Percentiles rank a stretch among this genome's conserved stretches.
phyloP scores from a whole-genome alignment of 768 basidiomycete species.

The Dendrothele bispora region DNA sequence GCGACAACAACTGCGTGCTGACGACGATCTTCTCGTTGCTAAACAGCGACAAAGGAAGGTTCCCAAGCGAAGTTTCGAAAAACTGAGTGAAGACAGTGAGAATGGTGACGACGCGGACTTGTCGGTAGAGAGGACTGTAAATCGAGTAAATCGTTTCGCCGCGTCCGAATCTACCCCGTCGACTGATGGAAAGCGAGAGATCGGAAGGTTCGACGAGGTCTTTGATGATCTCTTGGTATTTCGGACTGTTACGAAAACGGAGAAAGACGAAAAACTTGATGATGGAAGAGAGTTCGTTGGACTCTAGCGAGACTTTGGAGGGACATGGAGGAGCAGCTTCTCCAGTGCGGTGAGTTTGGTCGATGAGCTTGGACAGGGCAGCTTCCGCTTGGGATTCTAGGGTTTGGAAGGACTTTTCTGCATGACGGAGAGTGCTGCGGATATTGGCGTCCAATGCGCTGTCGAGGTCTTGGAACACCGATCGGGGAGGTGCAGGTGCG shows the following conservation, averaged over 20 bases:
- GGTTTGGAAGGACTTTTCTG: constrained; percentile 40
- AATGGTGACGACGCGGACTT: constrained; percentile 5
- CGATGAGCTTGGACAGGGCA: constrained; percentile 35
- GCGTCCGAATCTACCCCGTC: constrained; percentile 26
- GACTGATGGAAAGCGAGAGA: constrained; percentile 15
- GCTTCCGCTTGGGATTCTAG: constrained; percentile 44
- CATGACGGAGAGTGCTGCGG: constrained; percentile 33
- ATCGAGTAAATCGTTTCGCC: constrained; percentile 20
- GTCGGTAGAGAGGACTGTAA: constrained; percentile 7
- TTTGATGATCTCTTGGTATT: constrained; percentile 41
- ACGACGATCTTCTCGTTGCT: no score
- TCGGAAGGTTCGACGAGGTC: constrained; percentile 24
- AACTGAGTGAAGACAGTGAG: constrained; percentile 23
- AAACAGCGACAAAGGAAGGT: neutral
- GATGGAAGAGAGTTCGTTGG: constrained; percentile 33
- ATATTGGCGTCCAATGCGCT: constrained; percentile 35
- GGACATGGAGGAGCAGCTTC: constrained; percentile 22
- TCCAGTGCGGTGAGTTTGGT: constrained; percentile 21
- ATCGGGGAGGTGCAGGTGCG: constrained; percentile 25
- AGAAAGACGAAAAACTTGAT: constrained; percentile 55
- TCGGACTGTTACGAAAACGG: constrained; percentile 55
- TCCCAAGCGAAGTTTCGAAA: constrained; percentile 21
- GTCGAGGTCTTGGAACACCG: constrained; percentile 46
- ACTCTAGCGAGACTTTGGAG: constrained; percentile 26
- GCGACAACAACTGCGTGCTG: no score